A percentile compares a stretch with the other conserved stretches of the same genome.
Evolutionary conservation across 2,329 filamentous ascomycete species (phyloP).

Genomic region (Trichoderma endophyticum): DNA sequence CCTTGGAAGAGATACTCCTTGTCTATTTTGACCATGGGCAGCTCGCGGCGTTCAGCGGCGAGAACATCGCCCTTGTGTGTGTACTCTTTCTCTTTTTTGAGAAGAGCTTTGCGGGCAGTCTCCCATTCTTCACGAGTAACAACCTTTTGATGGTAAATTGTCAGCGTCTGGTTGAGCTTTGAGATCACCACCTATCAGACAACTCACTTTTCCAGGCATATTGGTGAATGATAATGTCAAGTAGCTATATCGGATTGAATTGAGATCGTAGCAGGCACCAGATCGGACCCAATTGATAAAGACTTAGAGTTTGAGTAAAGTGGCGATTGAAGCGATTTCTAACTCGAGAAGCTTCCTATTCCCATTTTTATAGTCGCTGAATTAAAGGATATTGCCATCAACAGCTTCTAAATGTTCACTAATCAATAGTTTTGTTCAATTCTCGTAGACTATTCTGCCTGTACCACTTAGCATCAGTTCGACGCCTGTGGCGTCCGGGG

Average conservation of each 20-base stretch:
- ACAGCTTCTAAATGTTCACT: neutral
- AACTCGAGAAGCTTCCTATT: neutral
- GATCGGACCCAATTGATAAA: neutral
- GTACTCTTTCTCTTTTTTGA: conserved; percentile 36
- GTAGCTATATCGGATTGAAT: neutral
- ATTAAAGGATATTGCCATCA: neutral
- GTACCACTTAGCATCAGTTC: neutral
- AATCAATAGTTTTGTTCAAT: neutral
- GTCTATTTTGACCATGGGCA: conserved; percentile 40
- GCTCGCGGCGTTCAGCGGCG: conserved; percentile 31
- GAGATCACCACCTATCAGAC: neutral
- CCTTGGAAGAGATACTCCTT: conserved; percentile 37
- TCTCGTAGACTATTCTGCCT: neutral
- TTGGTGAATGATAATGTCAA: neutral
- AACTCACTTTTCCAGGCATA: conserved; percentile 8
- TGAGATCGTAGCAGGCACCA: neutral
- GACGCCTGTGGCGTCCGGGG: conserved; percentile 4
- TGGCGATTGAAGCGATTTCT: neutral
- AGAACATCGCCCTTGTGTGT: conserved; percentile 31
- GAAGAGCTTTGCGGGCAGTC: conserved; percentile 32
- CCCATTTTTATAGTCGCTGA: neutral
- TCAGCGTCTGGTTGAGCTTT: neutral
- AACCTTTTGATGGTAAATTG: conserved; percentile 24
- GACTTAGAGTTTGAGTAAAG: neutral
- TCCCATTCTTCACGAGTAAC: conserved; percentile 36